phyloP scores from a whole-genome alignment of 2,329 filamentous ascomycete species.

The Penicillium sp. region DNA sequence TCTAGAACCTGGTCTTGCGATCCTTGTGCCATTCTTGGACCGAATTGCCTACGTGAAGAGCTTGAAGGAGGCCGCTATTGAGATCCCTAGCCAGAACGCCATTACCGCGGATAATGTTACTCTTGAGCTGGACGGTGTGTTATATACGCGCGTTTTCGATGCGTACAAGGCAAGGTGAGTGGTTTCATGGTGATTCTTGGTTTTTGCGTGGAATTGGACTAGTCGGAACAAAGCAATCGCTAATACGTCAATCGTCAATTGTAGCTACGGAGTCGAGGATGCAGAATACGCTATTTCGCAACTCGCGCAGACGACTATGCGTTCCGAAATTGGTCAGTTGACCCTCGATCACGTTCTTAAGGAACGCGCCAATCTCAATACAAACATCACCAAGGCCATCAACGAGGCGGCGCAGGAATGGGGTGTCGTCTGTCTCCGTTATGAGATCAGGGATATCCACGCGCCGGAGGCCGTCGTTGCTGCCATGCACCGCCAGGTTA shows the following conservation, averaged over 20 bases:
- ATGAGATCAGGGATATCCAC: conserved; percentile 98
- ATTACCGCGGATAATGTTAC: conserved; percentile 99
- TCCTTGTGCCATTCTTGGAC: conserved; percentile 87
- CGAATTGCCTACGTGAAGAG: conserved; percentile 98
- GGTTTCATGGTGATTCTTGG: not conserved
- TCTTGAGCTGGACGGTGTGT: conserved; percentile 88
- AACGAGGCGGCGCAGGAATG: conserved; percentile 96
- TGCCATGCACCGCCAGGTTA: conserved; percentile 98
- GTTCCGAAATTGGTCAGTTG: conserved; percentile 94
- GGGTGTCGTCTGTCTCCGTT: conserved; percentile 93
- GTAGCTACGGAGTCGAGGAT: conserved; percentile 94
- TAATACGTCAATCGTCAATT: conserved; percentile 4
- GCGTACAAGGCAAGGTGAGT: conserved; percentile 91
- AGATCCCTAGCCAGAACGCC: conserved; percentile 95
- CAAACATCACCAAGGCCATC: conserved; percentile 97
- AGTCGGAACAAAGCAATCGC: not conserved
- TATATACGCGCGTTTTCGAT: conserved; percentile 95
- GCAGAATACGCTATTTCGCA: conserved; percentile 98
- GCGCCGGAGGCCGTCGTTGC: conserved; percentile 89
- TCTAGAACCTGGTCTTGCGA: conserved; percentile 83
- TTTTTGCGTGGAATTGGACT: conserved; percentile 7
- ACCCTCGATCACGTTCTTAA: conserved; percentile 96
- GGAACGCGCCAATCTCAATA: conserved; percentile 92
- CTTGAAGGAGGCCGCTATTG: conserved; percentile 91
- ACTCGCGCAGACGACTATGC: conserved; percentile 97